Conservation (phyloP, 257 asterid genomes). For the Solanum piurae region DNA sequence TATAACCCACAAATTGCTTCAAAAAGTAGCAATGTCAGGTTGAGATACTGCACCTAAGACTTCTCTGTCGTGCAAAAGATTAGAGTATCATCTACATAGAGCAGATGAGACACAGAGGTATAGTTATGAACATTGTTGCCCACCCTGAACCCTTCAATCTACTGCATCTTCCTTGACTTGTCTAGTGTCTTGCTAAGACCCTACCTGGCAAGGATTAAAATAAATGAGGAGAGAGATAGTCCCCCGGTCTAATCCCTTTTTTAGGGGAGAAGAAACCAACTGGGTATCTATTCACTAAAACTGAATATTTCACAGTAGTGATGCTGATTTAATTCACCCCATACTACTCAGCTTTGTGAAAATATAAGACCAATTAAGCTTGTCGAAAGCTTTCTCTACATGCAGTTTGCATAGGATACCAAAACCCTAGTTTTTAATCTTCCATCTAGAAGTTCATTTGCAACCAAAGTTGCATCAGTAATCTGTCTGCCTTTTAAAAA, state of each 20-base stretch:
- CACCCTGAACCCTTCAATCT: neutral
- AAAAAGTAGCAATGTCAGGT: neutral
- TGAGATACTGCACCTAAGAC: neutral
- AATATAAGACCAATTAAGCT: neutral
- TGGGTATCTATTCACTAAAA: neutral
- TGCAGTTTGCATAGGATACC: neutral
- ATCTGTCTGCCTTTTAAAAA: neutral
- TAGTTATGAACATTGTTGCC: neutral
- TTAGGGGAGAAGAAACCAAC: neutral
- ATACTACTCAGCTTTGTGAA: neutral
- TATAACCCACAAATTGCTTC: neutral
- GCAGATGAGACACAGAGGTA: neutral
- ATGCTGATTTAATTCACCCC: neutral
- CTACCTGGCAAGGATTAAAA: neutral
- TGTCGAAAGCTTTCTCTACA: neutral
- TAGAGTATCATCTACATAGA: neutral
- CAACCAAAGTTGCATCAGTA: neutral
- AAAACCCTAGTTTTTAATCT: neutral
- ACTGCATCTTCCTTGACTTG: neutral
- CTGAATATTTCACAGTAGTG: neutral
- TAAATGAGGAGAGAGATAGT: neutral
- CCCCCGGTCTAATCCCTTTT: neutral
- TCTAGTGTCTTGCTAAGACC: neutral
- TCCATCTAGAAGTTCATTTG: neutral
- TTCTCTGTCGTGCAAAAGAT: neutral